phyloP scores from a whole-genome alignment of 352 stramenopile species.

The Phytophthora colocasiae region DNA sequence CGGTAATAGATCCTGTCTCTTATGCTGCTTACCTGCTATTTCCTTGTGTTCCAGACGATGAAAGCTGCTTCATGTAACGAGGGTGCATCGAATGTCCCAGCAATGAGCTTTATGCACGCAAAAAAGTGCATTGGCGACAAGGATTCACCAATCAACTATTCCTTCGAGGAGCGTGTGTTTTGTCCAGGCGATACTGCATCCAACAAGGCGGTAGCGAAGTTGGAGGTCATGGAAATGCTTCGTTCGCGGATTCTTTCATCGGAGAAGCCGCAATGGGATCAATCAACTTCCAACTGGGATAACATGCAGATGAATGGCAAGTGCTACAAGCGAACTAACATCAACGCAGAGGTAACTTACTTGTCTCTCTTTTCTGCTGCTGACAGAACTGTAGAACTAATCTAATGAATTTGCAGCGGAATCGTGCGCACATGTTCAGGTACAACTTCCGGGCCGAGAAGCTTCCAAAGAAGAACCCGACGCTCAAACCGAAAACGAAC shows the following conservation, averaged over 20 bases:
- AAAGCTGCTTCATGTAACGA: slow-evolving; percentile 7
- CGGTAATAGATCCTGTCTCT: slow-evolving; percentile 38
- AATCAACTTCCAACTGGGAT: slow-evolving; percentile 74
- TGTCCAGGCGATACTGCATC: slow-evolving; percentile 61
- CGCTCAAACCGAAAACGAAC: slow-evolving; percentile 71
- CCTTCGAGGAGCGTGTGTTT: slow-evolving; percentile 78
- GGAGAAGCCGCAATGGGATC: slow-evolving; percentile 68
- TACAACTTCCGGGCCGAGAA: slow-evolving; percentile 91
- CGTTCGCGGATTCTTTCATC: slow-evolving; percentile 64
- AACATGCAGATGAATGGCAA: slow-evolving; percentile 78
- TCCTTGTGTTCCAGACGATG: slow-evolving; percentile 5
- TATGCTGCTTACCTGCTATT: slow-evolving; percentile 4
- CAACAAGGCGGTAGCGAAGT: slow-evolving; percentile 65
- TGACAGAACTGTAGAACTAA: background rate
- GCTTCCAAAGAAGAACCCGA: slow-evolving; percentile 81
- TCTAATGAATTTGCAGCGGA: slow-evolving; percentile 48
- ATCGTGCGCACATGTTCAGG: slow-evolving; percentile 79
- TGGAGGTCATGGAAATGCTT: slow-evolving; percentile 66
- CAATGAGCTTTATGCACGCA: slow-evolving; percentile 36
- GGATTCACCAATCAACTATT: slow-evolving; percentile 71
- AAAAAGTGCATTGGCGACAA: slow-evolving; percentile 75
- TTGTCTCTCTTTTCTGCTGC: background rate
- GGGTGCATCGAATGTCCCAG: background rate
- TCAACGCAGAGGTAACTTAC: slow-evolving; percentile 70
- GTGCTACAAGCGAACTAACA: slow-evolving; percentile 79